Percentiles rank a stretch among this genome's conserved stretches.
Conservation (phyloP, 805 yeast genomes). For the Cyberlindnera euphorbiiphila region DNA sequence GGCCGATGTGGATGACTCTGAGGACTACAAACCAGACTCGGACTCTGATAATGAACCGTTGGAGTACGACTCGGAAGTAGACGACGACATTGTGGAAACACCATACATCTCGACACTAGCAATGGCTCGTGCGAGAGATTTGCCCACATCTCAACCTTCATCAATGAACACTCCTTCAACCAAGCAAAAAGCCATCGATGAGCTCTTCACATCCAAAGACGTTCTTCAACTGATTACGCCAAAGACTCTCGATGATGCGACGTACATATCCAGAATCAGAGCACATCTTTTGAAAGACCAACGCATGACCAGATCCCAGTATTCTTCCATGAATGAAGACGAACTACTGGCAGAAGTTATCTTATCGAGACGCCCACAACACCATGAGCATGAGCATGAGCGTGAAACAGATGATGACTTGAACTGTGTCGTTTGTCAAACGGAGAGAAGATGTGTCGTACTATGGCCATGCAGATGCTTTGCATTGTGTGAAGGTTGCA, state of each 20-base stretch:
- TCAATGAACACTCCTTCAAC: background rate
- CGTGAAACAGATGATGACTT: constrained; percentile 35
- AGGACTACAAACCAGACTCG: constrained; percentile 30
- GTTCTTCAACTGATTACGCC: constrained; percentile 30
- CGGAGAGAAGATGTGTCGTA: constrained; percentile 67
- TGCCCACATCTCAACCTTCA: background rate
- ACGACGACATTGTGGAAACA: constrained; percentile 23
- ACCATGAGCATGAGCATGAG: constrained; percentile 8
- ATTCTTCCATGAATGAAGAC: constrained; percentile 29
- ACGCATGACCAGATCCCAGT: constrained; percentile 35
- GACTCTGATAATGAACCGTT: constrained; percentile 27
- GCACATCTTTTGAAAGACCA: constrained; percentile 22
- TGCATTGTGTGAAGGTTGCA: constrained; percentile 81
- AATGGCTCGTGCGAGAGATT: constrained; percentile 11
- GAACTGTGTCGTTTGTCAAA: constrained; percentile 79
- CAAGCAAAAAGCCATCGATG: constrained; percentile 14
- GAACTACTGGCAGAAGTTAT: constrained; percentile 29
- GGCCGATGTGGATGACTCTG: constrained; percentile 31
- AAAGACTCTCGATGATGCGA: constrained; percentile 22
- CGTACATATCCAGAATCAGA: constrained; percentile 14
- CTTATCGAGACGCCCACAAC: constrained; percentile 24
- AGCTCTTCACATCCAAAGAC: constrained; percentile 21
- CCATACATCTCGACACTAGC: constrained; percentile 17
- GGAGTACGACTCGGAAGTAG: constrained; percentile 32
- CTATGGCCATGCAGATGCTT: constrained; percentile 94